Evolutionary conservation across 2,329 filamentous ascomycete genomes (phyloP), one percentile per base, ranked within the genome.

Genomic region (Ceratocystis ficicola): DNA sequence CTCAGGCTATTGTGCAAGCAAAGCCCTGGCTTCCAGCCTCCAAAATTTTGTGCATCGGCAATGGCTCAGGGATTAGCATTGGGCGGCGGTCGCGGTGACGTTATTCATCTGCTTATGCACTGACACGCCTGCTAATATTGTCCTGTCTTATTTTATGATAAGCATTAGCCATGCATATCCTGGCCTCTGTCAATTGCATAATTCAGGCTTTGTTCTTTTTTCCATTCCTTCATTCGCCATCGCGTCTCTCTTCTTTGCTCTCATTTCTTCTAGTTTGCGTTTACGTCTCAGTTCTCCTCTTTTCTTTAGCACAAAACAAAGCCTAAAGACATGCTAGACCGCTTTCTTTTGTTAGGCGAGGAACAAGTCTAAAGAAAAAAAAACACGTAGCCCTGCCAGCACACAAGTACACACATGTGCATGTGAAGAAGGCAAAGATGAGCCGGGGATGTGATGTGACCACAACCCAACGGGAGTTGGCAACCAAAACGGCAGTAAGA

Each of bases 351-450:
- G 3, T 25, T 25, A 7, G n/a, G 17, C 48, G 48, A 50, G 48
- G 48, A 20, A 41, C 12, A 41, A 4, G 36, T 10, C 36, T 41
- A 15, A 15, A n/a, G 46, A 20, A 8, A n/a, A 50, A n/a, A 50
- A 30, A 5, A 28, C 52, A 57, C 52, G 52, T 57, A 57, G 52
- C 28, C 28, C 4, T 57, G 52, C 52, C 52, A 57, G 28, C 52
- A 57, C 52, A 57, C 52, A 57, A n/a, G 22, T n/a, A 50, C 15
- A 50, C 46, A 50, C 46, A 50, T n/a, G 22, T 50, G 46, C 22
- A 50, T 20, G 22, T 50, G 22, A 50, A 20, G 17, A n/a, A 50
- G 2, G 46, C 22, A 50, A n/a, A 50, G 17, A 50, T 50, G 46
- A 8, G 22, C 22, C 3, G n/a, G 46, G 6, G 46, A 20, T 20